Evolutionary conservation across 768 basidiomycete species (phyloP), one percentile per base, ranked within the genome.

Genomic region (Galerina sulciceps): DNA sequence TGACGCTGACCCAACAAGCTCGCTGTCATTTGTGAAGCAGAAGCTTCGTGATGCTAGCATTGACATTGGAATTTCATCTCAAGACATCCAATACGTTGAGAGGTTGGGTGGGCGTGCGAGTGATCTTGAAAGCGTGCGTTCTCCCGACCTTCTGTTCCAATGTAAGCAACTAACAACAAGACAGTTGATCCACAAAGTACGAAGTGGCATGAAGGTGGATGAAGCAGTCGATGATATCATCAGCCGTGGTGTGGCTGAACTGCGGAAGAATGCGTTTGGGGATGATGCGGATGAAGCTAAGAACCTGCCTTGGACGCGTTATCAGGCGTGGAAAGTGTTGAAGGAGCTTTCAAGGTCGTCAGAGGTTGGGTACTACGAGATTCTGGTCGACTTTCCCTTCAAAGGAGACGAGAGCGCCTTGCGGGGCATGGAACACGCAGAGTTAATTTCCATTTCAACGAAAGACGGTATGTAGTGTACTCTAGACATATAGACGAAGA

Each of bases 191-290:
- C 89, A 94, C 75, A 96, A 95, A 75, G 86, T 95, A 37, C 81
- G 87, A 18, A 87, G 80, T 48, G 91, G 93, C 2, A 84, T 85
- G 74, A 75, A 69, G 14, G 82, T 96, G 3, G 80, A 86, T 53
- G 91, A 90, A 38, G 93, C 94, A 1, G 91, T 97, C 5, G 92
- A 96, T 67, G 96, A 98, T 67, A 93, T 99, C 65, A 85, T 97
- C 59, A 73, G 75, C 18, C 83, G 92, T 14, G 89, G 88, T 35
- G 85, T 94, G 10, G 81, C 86, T 35, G 95, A 97, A 70, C 76
- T 99, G 49, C 80, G 91, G 46, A 98, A 98, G 81, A 89, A 84
- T 46, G 92, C 92, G 0, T 99, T 98, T 69, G 96, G 95, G 0
- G 95, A 97, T 62, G 96, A 97, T 67, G 73, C 79, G 1, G 94